A percentile compares a stretch with the other conserved stretches of the same genome.
Evolutionary conservation across 2,329 filamentous ascomycete genomes (phyloP).

Genomic region (Pseudocercospora pini-densiflorae): DNA sequence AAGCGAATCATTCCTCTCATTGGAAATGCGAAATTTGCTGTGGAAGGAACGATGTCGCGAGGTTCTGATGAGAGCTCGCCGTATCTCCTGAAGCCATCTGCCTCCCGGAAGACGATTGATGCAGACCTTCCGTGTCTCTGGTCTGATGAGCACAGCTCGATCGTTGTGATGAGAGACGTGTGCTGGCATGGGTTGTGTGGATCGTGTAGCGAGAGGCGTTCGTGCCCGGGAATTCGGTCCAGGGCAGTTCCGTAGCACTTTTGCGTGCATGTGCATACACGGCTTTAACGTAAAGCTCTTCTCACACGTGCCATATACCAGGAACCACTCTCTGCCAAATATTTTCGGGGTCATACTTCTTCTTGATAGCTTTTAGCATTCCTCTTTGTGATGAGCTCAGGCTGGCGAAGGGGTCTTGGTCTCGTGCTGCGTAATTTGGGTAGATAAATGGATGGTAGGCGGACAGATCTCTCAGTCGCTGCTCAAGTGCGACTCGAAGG

Average conservation of each 20-base stretch:
- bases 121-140: neutral
- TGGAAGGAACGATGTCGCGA: too few relatives aligned
- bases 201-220: neutral
- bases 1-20: neutral
- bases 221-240: neutral
- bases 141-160: neutral
- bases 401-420: conserved; percentile 42
- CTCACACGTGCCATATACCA: conserved; percentile 34
- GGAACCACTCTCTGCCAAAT: conserved; percentile 40
- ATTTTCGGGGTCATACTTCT: conserved; percentile 39
- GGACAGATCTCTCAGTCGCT: conserved; percentile 9
- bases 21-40: neutral
- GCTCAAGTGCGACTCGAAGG: conserved; percentile 15
- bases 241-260: neutral
- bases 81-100: too few relatives aligned
- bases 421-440: conserved; percentile 42
- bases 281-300: neutral
- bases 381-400: conserved; percentile 26
- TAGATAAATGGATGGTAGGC: conserved; percentile 32
- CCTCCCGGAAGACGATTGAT: neutral
- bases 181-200: neutral
- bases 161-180: too few relatives aligned
- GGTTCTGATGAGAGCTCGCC: too few relatives aligned
- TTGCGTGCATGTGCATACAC: neutral
- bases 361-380: conserved; percentile 35